These are phyloP conservation scores for Cynara cardunculus DNA, from an alignment of 129 eudicot genomes.

Conservation along the genomic window DNA sequence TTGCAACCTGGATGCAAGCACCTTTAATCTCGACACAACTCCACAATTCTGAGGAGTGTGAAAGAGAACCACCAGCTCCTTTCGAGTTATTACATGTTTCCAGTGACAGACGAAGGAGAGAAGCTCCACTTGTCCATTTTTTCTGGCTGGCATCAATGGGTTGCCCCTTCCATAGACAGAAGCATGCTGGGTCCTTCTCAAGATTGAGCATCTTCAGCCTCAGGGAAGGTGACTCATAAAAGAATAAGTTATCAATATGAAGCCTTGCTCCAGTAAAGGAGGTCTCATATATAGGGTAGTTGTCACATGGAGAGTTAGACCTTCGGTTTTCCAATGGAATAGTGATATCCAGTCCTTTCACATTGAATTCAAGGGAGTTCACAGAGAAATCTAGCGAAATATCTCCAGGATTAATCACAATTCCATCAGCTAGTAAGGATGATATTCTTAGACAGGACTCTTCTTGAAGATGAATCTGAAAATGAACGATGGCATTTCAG, in stretches of 20 bases:
- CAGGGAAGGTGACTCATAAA: constrained; percentile 70
- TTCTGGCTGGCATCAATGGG: constrained; percentile 93
- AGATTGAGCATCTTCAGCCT: constrained; percentile 63
- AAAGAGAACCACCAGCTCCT: constrained; percentile 32
- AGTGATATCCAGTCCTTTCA: constrained; percentile 66
- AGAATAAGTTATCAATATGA: constrained; percentile 65
- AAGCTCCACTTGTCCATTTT: constrained; percentile 72
- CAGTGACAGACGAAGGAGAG: constrained; percentile 60
- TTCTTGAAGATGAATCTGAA: constrained; percentile 95
- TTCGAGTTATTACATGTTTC: constrained; percentile 39
- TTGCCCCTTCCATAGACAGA: constrained; percentile 86
- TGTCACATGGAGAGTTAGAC: constrained; percentile 12
- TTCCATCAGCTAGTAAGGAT: constrained; percentile 89
- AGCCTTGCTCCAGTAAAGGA: constrained; percentile 81
- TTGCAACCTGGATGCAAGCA: constrained; percentile 77
- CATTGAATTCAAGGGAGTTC: constrained; percentile 53
- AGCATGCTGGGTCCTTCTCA: constrained; percentile 95
- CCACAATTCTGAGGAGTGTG: constrained; percentile 49
- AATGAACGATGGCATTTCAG: constrained; percentile 16
- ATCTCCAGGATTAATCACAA: constrained; percentile 59
- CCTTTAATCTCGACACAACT: constrained; percentile 80
- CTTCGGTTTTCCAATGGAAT: constrained; percentile 55
- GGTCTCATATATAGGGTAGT: constrained; percentile 25
- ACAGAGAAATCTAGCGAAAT: constrained; percentile 66
- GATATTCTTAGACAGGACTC: constrained; percentile 91